phyloP scores from a whole-genome alignment of 1,139 yeast species.

The Entelexis sorbosivorans region DNA sequence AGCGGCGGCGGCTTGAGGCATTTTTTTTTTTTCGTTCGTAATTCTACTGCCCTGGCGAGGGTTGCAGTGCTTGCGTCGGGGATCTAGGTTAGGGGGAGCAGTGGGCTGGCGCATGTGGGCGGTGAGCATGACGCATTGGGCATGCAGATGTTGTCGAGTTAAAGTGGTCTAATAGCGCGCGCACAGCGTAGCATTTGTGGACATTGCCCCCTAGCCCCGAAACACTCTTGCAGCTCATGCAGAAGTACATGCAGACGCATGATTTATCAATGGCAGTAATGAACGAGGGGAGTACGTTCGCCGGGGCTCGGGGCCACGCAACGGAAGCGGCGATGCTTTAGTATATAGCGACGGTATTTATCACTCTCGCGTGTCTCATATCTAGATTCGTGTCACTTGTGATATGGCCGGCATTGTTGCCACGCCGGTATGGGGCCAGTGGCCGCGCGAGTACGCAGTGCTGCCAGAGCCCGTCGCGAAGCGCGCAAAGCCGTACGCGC shows the following conservation, averaged over 20 bases:
- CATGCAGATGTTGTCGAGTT: not conserved
- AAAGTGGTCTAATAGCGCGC: not conserved
- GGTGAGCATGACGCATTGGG: not conserved
- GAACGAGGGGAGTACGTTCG: not conserved
- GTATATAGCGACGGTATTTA: not conserved
- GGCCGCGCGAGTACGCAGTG: not conserved
- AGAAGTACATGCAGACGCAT: constrained; percentile 3
- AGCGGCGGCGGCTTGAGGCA: not conserved
- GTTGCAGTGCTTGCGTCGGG: not conserved
- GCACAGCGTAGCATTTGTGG: not conserved
- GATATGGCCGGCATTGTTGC: constrained; percentile 1
- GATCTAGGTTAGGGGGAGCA: not conserved
- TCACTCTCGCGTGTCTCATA: too few species aligned
- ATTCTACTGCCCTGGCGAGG: not conserved
- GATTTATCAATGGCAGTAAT: constrained; percentile 5
- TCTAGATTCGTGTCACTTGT: not conserved
- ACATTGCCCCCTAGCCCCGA: constrained; percentile 1
- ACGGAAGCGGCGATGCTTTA: not conserved
- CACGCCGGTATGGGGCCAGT: not conserved
- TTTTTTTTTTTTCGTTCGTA: not conserved
- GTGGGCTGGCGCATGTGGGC: not conserved
- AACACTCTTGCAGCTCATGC: not conserved
- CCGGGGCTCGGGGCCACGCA: constrained; percentile 6
- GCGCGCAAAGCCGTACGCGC: not conserved
- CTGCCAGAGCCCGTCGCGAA: not conserved